Percentiles rank a stretch among this genome's conserved stretches.
phyloP scores from a whole-genome alignment of 2,329 filamentous ascomycete genomes.

The Arthroderma sp. region DNA sequence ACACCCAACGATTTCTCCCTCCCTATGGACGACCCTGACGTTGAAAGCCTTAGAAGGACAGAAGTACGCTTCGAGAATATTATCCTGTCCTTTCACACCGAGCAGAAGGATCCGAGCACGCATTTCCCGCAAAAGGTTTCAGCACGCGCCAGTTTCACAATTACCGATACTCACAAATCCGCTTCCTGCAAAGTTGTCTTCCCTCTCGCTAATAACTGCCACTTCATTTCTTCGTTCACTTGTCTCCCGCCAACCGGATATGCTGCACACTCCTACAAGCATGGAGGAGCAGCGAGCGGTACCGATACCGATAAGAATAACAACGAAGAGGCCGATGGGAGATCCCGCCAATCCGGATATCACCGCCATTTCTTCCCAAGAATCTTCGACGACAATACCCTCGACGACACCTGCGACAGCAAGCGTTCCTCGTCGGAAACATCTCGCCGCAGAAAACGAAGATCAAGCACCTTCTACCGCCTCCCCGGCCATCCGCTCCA shows the following conservation, averaged over 20 bases:
- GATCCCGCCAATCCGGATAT: conserved; percentile 1
- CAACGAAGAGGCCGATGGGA: not conserved
- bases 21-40: conserved; percentile 21
- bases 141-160: conserved; percentile 14
- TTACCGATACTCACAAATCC: conserved; percentile 9
- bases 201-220: conserved; percentile 37
- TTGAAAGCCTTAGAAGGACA: conserved; percentile 8
- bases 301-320: not conserved
- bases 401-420: conserved; percentile 1
- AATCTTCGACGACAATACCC: not conserved
- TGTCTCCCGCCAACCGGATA: conserved; percentile 35
- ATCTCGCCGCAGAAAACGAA: not conserved
- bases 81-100: conserved; percentile 12
- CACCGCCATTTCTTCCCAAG: conserved; percentile 6
- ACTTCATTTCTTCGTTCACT: conserved; percentile 42
- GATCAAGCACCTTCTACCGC: conserved; percentile 10
- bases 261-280: conserved; percentile 4
- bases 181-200: conserved; percentile 18
- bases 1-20: conserved; percentile 26
- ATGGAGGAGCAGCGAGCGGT: not conserved
- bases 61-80: conserved; percentile 7
- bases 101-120: conserved; percentile 8
- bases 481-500: conserved; percentile 28
- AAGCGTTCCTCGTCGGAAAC: conserved; percentile 1
- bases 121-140: conserved; percentile 15